Evolutionary conservation across 192 early-diverging fungal genomes (phyloP).

Genomic region (Cetraspora pellucida): DNA sequence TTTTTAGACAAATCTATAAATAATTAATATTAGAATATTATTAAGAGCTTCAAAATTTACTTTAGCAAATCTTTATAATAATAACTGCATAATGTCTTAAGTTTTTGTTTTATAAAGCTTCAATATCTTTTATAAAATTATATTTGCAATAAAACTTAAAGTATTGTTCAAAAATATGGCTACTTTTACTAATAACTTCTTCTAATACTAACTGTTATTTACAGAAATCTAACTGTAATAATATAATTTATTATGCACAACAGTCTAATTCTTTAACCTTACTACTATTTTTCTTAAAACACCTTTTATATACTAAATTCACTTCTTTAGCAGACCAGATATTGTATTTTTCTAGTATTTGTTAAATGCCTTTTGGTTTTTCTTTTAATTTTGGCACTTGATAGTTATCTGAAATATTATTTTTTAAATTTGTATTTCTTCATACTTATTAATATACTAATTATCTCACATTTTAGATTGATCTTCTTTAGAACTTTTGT

Average conservation of each 20-base stretch:
- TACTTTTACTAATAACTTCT: constrained; percentile 8
- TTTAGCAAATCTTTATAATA: not conserved
- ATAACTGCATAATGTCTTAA: too few relatives aligned
- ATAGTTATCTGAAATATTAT: constrained; percentile 37
- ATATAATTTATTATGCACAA: constrained; percentile 26
- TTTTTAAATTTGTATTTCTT: constrained; percentile 17
- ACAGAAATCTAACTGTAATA: constrained; percentile 8
- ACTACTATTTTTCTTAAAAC: constrained; percentile 25
- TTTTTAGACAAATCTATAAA: not conserved
- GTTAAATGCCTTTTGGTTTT: constrained; percentile 40
- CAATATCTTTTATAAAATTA: too few relatives aligned
- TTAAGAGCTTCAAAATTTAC: not conserved
- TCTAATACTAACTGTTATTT: constrained; percentile 18
- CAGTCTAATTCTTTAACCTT: not conserved
- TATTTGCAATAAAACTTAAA: too few relatives aligned
- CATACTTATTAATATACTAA: constrained; percentile 8
- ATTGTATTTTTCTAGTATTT: constrained; percentile 30
- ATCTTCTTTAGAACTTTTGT: constrained; percentile 26
- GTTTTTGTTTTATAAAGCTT: too few relatives aligned
- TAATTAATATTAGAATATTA: not conserved
- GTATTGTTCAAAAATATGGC: constrained; percentile 16
- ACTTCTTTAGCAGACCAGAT: constrained; percentile 31
- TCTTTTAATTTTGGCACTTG: constrained; percentile 28
- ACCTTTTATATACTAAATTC: constrained; percentile 23
- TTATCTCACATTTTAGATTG: constrained; percentile 31